Evolutionary conservation across 805 yeast genomes (phyloP).

Genomic region (Zygosaccharomyces gambellarensis): DNA sequence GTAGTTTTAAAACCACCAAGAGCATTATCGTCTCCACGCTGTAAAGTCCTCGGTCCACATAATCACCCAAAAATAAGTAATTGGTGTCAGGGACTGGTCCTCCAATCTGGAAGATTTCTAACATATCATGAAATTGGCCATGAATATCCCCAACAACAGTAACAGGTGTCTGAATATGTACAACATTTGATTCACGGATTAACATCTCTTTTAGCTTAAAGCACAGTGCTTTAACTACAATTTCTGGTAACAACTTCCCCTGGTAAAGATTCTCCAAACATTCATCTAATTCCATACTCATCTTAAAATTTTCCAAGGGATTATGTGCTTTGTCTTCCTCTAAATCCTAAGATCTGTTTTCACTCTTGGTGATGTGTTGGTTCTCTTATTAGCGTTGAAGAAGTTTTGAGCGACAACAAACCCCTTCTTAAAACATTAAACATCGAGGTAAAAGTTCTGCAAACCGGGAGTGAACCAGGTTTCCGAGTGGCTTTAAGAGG

Average conservation of each 20-base stretch:
- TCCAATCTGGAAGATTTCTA: conserved; percentile 90
- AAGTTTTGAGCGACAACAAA: conserved; percentile 5
- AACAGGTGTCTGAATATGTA: conserved; percentile 77
- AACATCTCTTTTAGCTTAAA: conserved; percentile 77
- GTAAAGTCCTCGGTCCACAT: conserved; percentile 93
- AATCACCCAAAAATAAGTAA: conserved; percentile 89
- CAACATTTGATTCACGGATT: conserved; percentile 78
- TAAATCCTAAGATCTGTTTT: neutral
- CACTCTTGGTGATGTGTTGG: neutral
- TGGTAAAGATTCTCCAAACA: conserved; percentile 63
- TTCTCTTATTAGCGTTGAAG: neutral
- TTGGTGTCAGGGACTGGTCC: conserved; percentile 92
- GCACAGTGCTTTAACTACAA: conserved; percentile 67
- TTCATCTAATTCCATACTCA: conserved; percentile 52
- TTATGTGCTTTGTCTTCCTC: neutral
- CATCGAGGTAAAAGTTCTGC: neutral
- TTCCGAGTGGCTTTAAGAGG: neutral
- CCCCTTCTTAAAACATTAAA: conserved; percentile 4
- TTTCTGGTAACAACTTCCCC: conserved; percentile 65
- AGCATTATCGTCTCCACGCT: conserved; percentile 88
- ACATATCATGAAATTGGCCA: conserved; percentile 90
- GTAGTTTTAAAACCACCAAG: conserved; percentile 71
- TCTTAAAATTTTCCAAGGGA: neutral
- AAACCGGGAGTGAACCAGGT: neutral
- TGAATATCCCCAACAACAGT: conserved; percentile 97